These are phyloP conservation scores for Apodospora peruviana DNA, from an alignment of 495 filamentous ascomycete species.

Conservation along the genomic window DNA sequence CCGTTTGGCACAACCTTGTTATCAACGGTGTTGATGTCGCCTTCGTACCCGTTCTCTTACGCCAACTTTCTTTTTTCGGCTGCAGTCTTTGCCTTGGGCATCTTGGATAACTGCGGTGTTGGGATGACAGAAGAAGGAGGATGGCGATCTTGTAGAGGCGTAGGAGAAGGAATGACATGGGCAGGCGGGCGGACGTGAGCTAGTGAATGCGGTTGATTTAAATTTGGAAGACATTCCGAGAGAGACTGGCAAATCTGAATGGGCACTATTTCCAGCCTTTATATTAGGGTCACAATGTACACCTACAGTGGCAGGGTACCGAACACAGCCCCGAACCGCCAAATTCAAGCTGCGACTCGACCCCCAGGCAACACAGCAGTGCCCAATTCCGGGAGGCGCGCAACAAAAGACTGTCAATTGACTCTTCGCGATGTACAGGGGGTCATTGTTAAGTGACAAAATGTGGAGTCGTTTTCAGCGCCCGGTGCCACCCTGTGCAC, in stretches of 20 bases:
- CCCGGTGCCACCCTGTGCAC: not conserved
- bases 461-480: too few relatives aligned
- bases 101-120: not conserved
- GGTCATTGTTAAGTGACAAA: too few relatives aligned
- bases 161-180: not conserved
- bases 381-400: too few relatives aligned
- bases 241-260: not conserved
- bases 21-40: not conserved
- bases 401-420: too few relatives aligned
- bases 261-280: not conserved
- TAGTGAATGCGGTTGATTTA: not conserved
- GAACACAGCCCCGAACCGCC: too few relatives aligned
- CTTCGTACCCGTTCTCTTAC: not conserved
- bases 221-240: not conserved
- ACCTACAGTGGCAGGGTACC: too few relatives aligned
- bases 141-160: not conserved
- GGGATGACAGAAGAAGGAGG: not conserved
- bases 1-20: not conserved
- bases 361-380: too few relatives aligned
- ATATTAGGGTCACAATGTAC: too few relatives aligned
- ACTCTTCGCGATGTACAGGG: too few relatives aligned
- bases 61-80: not conserved
- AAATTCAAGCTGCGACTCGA: too few relatives aligned
- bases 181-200: not conserved
- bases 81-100: not conserved